Evolutionary conservation across 1,284 basidiomycete genomes (phyloP).

Genomic region (Naganishia sp.): DNA sequence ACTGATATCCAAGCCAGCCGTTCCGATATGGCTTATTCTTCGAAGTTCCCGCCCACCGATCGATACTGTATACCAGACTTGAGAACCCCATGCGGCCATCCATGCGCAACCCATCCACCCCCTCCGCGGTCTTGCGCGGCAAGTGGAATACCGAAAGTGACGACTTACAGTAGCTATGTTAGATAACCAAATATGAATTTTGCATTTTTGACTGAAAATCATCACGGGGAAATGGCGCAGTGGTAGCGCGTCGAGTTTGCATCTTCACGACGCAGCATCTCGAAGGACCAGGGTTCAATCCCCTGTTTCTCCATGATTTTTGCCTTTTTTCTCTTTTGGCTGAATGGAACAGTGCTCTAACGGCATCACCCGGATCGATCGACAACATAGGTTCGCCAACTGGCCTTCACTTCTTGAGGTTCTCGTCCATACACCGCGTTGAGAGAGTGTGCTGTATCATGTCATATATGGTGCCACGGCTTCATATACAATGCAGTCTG

Average conservation of each 20-base stretch:
- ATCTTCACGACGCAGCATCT: constrained; percentile 7
- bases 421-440: neutral
- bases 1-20: too few relatives aligned
- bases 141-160: too few relatives aligned
- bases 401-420: neutral
- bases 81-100: too few relatives aligned
- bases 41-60: too few relatives aligned
- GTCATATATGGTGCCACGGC: neutral
- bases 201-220: too few relatives aligned
- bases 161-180: too few relatives aligned
- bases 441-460: neutral
- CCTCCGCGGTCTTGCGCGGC: too few relatives aligned
- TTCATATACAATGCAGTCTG: neutral
- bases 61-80: too few relatives aligned
- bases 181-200: too few relatives aligned
- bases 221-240: constrained; percentile 13
- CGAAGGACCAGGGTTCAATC: constrained; percentile 23
- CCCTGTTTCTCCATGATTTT: constrained; percentile 18
- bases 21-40: too few relatives aligned
- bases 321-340: neutral
- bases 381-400: neutral
- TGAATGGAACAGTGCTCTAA: too few relatives aligned
- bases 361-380: neutral
- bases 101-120: too few relatives aligned
- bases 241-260: constrained; percentile 23